Evolutionary conservation across 371 early-diverging fungal species (phyloP), one percentile per base, ranked within the genome.

Genomic region (Mucor indicus): DNA sequence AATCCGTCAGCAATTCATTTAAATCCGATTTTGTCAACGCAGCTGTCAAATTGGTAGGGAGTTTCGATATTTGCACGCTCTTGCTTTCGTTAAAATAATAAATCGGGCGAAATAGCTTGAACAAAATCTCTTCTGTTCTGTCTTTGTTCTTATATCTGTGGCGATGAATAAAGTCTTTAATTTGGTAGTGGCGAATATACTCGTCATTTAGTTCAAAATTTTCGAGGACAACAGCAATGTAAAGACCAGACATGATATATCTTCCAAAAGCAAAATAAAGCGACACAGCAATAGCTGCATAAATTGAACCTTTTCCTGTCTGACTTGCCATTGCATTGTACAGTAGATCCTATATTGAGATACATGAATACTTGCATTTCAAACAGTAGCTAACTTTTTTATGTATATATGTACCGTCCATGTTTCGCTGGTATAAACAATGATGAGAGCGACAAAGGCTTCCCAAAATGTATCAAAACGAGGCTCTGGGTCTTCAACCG

Each of bases 171-270:
- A 76, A 84, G 23, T 76, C 76, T 36, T 79, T 67, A 30, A 84
- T 66, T 44, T 84, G 85, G 20, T 72, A 74, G 25, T 67, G 67
- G 21, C 73, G 77, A 42, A 83, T 85, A 48, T 74, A 74, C 11
- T 71, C 75, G 23, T 80, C 82, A 9, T 79, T 83, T 15, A 79
- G 43, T 42, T 83, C 83, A 55, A 85, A 85, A 46, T 80, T 79
- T 38, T 85, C 85, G 38, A 81, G 46, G 13, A 81, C 70, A 21
- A 85, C 77, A 15, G 85, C 85, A 62, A 85, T 74, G 47, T 83
- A 85, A 16, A 85, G 72, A 20, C 80, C 83, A 20, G 82, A 49
- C 48, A 85, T 73, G 12, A 85, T 64, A 45, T 81, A 82, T 50
- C 80, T 66, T 4, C 73, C 80, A 50, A 76, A 76, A 15, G 72